phyloP scores from a whole-genome alignment of 164 flowering plant genomes.

The Tetracentron sinense region DNA sequence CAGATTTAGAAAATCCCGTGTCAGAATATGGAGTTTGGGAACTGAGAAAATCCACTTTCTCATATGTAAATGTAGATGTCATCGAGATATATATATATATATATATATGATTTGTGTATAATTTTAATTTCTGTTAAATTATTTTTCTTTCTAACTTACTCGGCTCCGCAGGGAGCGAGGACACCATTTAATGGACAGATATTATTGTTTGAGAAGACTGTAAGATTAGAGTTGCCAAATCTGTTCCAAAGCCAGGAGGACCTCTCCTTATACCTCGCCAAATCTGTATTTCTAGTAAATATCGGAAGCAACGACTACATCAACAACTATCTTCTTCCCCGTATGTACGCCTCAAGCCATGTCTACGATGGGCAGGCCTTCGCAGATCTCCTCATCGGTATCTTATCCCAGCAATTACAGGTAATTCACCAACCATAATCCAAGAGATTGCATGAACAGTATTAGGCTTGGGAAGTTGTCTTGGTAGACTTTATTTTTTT shows the following conservation, averaged over 20 bases:
- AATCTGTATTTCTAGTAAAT: constrained; percentile 23
- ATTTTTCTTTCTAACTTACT: neutral
- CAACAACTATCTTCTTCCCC: constrained; percentile 39
- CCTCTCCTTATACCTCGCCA: constrained; percentile 21
- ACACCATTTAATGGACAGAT: constrained; percentile 28
- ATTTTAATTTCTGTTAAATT: neutral
- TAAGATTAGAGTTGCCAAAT: constrained; percentile 17
- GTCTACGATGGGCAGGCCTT: constrained; percentile 21
- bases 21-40: too few relatives aligned
- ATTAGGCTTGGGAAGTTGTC: too few relatives aligned
- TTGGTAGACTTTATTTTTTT: too few relatives aligned
- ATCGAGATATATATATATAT: too few relatives aligned
- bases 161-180: constrained; percentile 33
- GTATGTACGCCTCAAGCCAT: constrained; percentile 20
- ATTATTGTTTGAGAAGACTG: constrained; percentile 26
- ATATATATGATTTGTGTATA: too few relatives aligned
- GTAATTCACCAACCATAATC: constrained; percentile 12
- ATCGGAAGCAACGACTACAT: constrained; percentile 46
- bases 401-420: constrained; percentile 24
- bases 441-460: too few relatives aligned
- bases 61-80: too few relatives aligned
- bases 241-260: constrained; percentile 14
- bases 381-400: constrained; percentile 27
- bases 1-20: too few relatives aligned
- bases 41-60: too few relatives aligned